Base-by-base conservation (phyloP, 2,329 filamentous ascomycete genomes). In the Talaromyces sp. region DNA sequence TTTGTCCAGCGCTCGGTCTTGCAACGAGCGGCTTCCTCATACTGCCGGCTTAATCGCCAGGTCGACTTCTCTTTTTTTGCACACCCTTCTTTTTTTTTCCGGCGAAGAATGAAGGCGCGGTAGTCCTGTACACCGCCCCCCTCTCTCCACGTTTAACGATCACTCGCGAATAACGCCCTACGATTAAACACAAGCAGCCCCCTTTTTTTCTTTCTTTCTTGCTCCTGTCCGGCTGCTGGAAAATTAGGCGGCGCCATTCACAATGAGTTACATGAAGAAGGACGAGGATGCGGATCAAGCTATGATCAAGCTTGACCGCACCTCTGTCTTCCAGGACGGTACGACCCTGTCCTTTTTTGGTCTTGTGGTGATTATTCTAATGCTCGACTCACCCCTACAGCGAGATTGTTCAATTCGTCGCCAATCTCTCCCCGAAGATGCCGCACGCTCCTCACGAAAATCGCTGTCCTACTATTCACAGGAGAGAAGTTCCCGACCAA, bases 321-420 rank as follows among this genome's bases (percentile, higher is more conserved):
- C 93, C 61, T 92, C 93, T 71, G 95, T 99, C 67, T 98, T 98
- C 78, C 95, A 98, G 83, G 95, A 99, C 89, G 95, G 95, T 97
- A 79, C 74, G 82, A 68, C 27, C 32, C 25, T 22, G 17, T 22
- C 19, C 65, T 61, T 61, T 63, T 68, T 65, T 65, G 68, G 61
- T 53, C 44, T 66, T 68, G 28, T 67, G n/a, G 11, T 22, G 22
- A 53, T 56, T 65, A 54, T 58, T 54, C 55, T 44, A 47, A 32
- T 55, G 7, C 44, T 15, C 11, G n/a, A 54, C 25, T 30, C 54
- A 52, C 62, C 65, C 42, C 53, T 58, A 70, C 79, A 98, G 93
- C 93, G 78, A 92, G 95, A 78, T 83, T 98, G 70, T 99, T 99
- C 85, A 99, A 98, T 84, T 91, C 88, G 75, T 97, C 93, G 39